Percentiles rank a stretch among this genome's conserved stretches.
Conservation (phyloP, 352 stramenopile species). For the Phytophthora pinifolia region DNA sequence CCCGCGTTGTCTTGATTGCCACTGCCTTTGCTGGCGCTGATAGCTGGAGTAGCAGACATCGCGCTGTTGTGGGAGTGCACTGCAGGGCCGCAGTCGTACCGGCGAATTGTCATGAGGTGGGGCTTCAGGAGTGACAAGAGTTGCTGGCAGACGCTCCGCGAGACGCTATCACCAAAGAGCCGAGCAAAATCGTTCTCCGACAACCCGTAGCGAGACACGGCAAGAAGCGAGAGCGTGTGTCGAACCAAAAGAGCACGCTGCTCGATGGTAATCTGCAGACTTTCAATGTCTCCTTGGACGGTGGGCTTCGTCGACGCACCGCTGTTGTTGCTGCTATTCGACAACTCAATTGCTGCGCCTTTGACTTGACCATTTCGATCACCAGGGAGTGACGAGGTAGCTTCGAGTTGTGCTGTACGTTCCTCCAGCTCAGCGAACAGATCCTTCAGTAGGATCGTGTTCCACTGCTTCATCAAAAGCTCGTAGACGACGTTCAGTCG, state of each 20-base stretch:
- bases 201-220: constrained; percentile 68
- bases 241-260: constrained; percentile 70
- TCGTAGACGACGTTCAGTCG: constrained; percentile 64
- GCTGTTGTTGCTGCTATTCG: constrained; percentile 9
- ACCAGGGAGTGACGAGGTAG: constrained; percentile 1
- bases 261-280: constrained; percentile 53
- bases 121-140: constrained; percentile 54
- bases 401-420: constrained; percentile 23
- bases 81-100: constrained; percentile 46
- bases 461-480: constrained; percentile 77
- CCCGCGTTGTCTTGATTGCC: constrained; percentile 20
- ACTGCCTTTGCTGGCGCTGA: constrained; percentile 8
- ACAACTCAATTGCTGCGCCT: constrained; percentile 1
- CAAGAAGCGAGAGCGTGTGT: constrained; percentile 71
- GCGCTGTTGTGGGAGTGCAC: constrained; percentile 4
- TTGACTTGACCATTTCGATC: constrained; percentile 10
- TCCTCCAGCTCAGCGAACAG: constrained; percentile 41
- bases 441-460: constrained; percentile 62
- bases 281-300: constrained; percentile 52
- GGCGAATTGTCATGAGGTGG: constrained; percentile 74
- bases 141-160: constrained; percentile 37
- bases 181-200: constrained; percentile 62
- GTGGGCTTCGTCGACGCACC: constrained; percentile 8
- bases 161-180: constrained; percentile 56
- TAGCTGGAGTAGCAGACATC: neutral